Base-by-base conservation (phyloP, 257 asterid species). In the Gardenia jasminoides region DNA sequence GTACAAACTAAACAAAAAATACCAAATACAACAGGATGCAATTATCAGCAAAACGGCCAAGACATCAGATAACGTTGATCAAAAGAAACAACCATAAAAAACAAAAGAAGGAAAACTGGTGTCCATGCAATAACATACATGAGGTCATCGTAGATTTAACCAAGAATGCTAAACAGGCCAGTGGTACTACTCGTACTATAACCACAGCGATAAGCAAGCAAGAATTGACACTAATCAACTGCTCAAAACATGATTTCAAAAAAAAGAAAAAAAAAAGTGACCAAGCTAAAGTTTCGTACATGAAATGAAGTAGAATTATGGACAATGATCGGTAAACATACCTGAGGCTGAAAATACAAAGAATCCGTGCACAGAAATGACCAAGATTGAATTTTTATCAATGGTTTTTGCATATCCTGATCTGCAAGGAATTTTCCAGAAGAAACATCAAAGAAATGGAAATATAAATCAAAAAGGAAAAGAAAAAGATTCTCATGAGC, bases 91-190 rank as follows among this genome's bases (percentile, higher is more conserved):
- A 17, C 70, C 26, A 58, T 30, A 58, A 36, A 20, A 73, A 73
- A 41, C 59, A 58, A 58, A 48, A 33, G 12, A 11, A 4, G 24
- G 9, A 50, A 48, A 58, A 43, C 46, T 3, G 8, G 33, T 13
- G 33, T 30, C 61, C 72, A 31, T 75, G 72, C 77, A 68, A 68
- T 56, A 75, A 68, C 76, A 75, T 74, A 66, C 10, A 36, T 8
- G 48, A 39, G 10, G 2, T 31, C 71, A 19, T 59, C 78, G 8
- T 30, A 39, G 30, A 43, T 74, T 64, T 44, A 20, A 39, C 26
- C 33, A 78, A 39, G 48, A 62, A 72, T 61, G 43, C 52, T 24
- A 31, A 46, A 1, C 64, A 50, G 31, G 22, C 3, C 39, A 26
- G 54, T 67, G 43, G n/a, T 56, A 56, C 3, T 46, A 64, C 64